Evolutionary conservation across 2,329 filamentous ascomycete species (phyloP).

Genomic region (Pestalotiopsis sp.): DNA sequence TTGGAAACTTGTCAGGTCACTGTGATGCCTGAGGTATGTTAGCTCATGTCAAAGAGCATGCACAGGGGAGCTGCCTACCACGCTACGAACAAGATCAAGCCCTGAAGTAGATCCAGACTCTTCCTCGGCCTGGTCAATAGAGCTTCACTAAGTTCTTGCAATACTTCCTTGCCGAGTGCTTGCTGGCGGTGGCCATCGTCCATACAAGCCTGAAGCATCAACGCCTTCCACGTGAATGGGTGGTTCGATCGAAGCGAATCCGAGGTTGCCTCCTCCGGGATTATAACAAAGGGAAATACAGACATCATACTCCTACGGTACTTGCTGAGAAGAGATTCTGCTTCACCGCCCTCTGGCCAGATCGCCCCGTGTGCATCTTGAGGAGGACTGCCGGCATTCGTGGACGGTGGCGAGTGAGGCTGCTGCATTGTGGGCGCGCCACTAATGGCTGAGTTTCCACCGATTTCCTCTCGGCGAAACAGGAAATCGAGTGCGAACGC

Average conservation of each 20-base stretch:
- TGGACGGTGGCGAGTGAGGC: not conserved
- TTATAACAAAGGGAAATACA: constrained; percentile 48
- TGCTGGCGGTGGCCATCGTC: constrained; percentile 47
- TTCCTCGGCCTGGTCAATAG: constrained; percentile 43
- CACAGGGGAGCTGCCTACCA: constrained; percentile 40
- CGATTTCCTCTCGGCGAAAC: not conserved
- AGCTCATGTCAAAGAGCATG: not conserved
- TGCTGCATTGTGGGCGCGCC: not conserved
- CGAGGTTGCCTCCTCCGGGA: constrained; percentile 40
- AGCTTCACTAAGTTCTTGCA: constrained; percentile 44
- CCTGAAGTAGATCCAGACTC: constrained; percentile 51
- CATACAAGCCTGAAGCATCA: constrained; percentile 48
- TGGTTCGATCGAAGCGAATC: constrained; percentile 39
- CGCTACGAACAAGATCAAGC: constrained; percentile 45
- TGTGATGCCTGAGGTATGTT: constrained; percentile 42
- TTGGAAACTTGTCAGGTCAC: constrained; percentile 51
- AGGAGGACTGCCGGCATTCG: not conserved
- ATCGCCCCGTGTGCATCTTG: not conserved
- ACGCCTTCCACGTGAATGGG: constrained; percentile 52
- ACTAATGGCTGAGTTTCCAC: not conserved
- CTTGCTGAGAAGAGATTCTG: constrained; percentile 40
- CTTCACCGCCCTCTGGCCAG: constrained; percentile 28
- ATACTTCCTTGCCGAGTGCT: constrained; percentile 44
- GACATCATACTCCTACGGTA: constrained; percentile 45
- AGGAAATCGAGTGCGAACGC: not conserved